Evolutionary conservation across 306 rosid species (phyloP), one percentile per base, ranked within the genome.

Genomic region (Cucurbita moschata): DNA sequence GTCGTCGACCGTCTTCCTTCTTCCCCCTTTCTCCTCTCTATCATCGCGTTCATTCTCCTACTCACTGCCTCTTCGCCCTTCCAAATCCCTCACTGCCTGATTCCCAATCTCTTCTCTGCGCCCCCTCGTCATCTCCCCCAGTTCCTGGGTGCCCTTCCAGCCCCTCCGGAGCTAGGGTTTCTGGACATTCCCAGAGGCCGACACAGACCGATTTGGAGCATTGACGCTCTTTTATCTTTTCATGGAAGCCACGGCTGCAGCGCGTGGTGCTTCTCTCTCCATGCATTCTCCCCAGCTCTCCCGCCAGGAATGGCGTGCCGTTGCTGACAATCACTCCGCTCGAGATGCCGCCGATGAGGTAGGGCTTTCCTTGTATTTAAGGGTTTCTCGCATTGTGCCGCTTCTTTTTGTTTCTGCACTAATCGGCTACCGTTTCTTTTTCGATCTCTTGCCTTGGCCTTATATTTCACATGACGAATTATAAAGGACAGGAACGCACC

Each of bases 231-330:
- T 39, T 73, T 15, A 16, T 39, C 70, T 63, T 77, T 84, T 72
- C 75, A 95, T 91, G 96, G 99, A 95, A 88, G 83, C 96, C 74
- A 69, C 97, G 80, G 90, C 89, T 74, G 47, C 82, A 52, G 79
- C 78, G 55, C 91, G 96, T 57, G 90, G 95, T 65, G 82, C 84
- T 72, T 78, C 97, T 64, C 78, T 88, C 76, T 74, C 90, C 88
- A 78, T 91, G 73, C 81, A 79, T 21, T 72, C 81, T 49, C 77
- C 82, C 3, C 84, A 81, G 12, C 80, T 77, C n/a, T 56, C 83
- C 47, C 87, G 99, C 59, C 88, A 89, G 56, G 93, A 89, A 81
- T 88, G 97, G 96, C 93, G 96, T 12, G 92, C 96, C 56, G 88
- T 88, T 30, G 61, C 96, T 13, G 99, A 95, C 40, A 91, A 86